Evolutionary conservation across 1,139 yeast species (phyloP), one percentile per base, ranked within the genome.

Genomic region (Sugiyamaella neomexicana): DNA sequence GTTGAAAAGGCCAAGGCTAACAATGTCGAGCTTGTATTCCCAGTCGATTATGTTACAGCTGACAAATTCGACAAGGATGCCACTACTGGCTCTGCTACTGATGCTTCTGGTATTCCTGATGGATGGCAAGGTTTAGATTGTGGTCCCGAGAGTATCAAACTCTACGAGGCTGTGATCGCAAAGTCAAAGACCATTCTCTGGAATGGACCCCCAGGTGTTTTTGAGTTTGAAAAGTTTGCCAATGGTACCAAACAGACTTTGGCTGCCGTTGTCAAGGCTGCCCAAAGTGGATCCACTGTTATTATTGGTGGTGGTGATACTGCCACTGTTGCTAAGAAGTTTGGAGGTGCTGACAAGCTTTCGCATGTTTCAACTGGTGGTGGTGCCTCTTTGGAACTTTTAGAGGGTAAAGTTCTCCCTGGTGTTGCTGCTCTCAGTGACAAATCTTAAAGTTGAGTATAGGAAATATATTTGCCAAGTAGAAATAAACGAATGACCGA

Each of bases 131-230:
- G 98, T 71, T 83, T 91, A 70, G 98, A 91, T 75, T 83, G 85
- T 68, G 98, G 98, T 76, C 90, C 89, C 76, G 83, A 88, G 79
- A 81, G 96, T 58, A 79, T 81, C 67, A 80, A 83, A 75, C 80
- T 86, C 67, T 91, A 87, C 72, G 80, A 84, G 63, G 82, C 77
- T 59, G 85, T 96, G 61, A 89, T 91, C 65, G 86, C 86, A 63
- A 80, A 85, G 77, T 95, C 98, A 66, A 89, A 90, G 84, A 93
- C 98, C 69, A 91, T 91, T 70, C 91, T 91, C 70, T 91, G 98
- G 98, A 91, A 91, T 80, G 98, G 98, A 42, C 98, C 98, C 61
- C 97, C 98, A 75, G 98, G 98, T 81, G 98, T 91, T 68, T 91
- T 91, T 72, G 98, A 91, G 80, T 90, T 91, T 71, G 96, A 89